A percentile compares a stretch with the other conserved stretches of the same genome.
These are phyloP conservation scores for Leccinum fallax DNA, from an alignment of 1,284 basidiomycete species.

Conservation along the genomic window DNA sequence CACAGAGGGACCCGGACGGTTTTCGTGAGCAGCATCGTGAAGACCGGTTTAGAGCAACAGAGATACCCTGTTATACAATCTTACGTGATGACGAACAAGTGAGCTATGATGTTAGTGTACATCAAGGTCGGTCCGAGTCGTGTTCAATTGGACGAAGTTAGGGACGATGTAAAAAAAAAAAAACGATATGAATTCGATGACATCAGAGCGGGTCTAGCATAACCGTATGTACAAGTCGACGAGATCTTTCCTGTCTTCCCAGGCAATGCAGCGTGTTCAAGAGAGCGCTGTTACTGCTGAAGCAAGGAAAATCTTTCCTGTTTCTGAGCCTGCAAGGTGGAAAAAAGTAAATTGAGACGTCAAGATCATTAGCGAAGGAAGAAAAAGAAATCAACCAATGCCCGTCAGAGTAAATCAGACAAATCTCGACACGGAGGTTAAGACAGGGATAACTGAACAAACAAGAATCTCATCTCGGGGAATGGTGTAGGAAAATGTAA, in stretches of 20 bases:
- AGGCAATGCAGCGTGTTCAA: not conserved
- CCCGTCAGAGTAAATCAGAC: not conserved
- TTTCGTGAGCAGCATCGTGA: too few species aligned
- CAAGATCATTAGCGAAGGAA: not conserved
- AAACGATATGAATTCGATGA: not conserved
- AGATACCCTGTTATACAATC: not conserved
- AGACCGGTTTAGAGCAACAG: not conserved
- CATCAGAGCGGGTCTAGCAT: not conserved
- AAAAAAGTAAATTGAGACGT: not conserved
- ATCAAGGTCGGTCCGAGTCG: not conserved
- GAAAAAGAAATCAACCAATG: not conserved
- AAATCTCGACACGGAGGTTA: constrained; percentile 63
- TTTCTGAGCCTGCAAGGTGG: not conserved
- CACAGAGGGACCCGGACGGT: too few species aligned
- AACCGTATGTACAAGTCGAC: not conserved
- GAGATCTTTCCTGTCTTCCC: not conserved
- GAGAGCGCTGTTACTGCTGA: not conserved
- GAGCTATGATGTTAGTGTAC: not conserved
- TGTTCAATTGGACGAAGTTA: not conserved
- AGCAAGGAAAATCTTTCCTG: not conserved
- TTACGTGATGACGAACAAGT: not conserved
- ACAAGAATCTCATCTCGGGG: constrained; percentile 42
- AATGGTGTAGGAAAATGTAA: not conserved
- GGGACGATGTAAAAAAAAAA: not conserved
- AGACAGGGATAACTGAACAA: constrained; percentile 66